Base-by-base conservation (phyloP, 164 flowering plant genomes). In the Pachysandra terminalis region DNA sequence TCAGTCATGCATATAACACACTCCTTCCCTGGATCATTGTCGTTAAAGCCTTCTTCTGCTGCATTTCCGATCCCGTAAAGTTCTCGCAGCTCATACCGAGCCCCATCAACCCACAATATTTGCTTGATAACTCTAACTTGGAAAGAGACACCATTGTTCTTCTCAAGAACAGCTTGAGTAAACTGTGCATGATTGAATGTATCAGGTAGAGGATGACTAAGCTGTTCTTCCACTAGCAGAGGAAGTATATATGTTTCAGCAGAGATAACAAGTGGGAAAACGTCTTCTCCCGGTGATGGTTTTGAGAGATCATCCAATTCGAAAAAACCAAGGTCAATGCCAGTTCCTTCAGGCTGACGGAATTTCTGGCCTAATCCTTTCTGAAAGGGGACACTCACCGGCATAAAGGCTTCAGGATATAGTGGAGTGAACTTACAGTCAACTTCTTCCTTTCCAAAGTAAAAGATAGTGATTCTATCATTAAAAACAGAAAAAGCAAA, bases 1-100 rank as follows among this genome's bases (percentile, higher is more conserved):
- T 91, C 97, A 52, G 96, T 79, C 93, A 94, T 80, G 90, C 98
- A 94, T 64, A 94, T 89, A 12, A 91, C 94, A 72, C 98, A 93
- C 23, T 87, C 90, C 75, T 86, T 86, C 48, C 91, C 94, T 2
- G 84, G 65, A 56, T 81, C 90, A 71, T 56, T 71, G 61, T 85
- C 84, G 53, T 74, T 71, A 62, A 80, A 76, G 51, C 80, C 84
- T 71, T 78, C 79, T 26, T 73, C 78, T 56, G 79, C 32, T 66
- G 89, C 80, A 77, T 76, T 83, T 37, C 82, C 92, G 51, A 91
- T 83, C 64, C 97, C 98, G 80, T 77, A 94, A 63, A 94, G 66
- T 75, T 94, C 97, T 65, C 87, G 86, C 40, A 94, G 75, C 74
- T 91, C 98, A 81, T 94, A 94, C 3, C 95, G 86, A 63, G 80